Percentiles rank a stretch among this genome's conserved stretches.
phyloP scores from a whole-genome alignment of 1,284 basidiomycete species.

The Cutaneotrichosporon mucoides region DNA sequence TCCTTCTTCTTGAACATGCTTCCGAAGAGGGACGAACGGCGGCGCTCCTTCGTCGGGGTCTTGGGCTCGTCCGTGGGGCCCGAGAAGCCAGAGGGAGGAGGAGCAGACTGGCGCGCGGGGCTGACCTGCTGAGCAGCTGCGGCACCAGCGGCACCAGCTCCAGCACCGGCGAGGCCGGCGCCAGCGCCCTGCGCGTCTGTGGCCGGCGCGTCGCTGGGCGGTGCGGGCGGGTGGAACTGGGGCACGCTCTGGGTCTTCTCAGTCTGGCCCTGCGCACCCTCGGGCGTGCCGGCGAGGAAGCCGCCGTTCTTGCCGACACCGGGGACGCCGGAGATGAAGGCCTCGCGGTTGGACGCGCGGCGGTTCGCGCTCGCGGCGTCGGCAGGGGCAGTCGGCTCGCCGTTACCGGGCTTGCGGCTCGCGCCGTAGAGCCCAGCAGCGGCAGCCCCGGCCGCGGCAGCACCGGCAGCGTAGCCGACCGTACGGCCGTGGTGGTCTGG shows the following conservation, averaged over 20 bases:
- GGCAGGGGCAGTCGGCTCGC: not conserved
- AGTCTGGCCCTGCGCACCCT: not conserved
- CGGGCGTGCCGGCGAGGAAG: not conserved
- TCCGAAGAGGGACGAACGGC: constrained; percentile 7
- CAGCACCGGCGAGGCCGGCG: not conserved
- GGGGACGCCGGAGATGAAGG: constrained; percentile 11
- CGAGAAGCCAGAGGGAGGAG: not conserved
- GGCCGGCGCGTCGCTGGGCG: not conserved
- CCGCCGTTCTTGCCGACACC: not conserved
- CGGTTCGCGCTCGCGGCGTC: not conserved
- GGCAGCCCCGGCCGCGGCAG: constrained; percentile 2
- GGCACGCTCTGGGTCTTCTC: not conserved
- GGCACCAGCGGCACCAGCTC: not conserved
- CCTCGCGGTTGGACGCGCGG: constrained; percentile 2
- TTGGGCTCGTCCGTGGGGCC: not conserved
- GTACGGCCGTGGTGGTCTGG: not conserved
- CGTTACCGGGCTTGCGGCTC: not conserved
- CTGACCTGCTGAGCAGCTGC: not conserved
- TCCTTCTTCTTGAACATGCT: constrained; percentile 11
- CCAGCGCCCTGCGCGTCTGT: not conserved
- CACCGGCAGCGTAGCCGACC: constrained; percentile 1
- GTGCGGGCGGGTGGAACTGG: not conserved
- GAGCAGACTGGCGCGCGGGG: not conserved
- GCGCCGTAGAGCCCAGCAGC: not conserved
- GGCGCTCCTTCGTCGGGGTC: constrained; percentile 8